Base-by-base conservation (phyloP, 805 yeast genomes). In the Ogataea zsoltii region DNA sequence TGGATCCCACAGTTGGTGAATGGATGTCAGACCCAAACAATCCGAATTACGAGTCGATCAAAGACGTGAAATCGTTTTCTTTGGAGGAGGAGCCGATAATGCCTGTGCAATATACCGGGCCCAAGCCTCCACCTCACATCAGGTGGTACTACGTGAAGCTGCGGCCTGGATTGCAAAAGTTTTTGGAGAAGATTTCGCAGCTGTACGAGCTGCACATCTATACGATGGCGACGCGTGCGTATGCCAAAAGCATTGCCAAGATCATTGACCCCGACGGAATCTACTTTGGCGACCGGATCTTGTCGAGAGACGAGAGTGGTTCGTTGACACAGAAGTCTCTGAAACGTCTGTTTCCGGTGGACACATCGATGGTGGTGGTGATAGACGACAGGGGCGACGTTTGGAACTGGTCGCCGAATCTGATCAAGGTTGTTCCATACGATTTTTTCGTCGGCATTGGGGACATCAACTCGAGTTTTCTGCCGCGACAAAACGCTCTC, bases 381-480 rank as follows among this genome's bases (percentile, higher is more conserved):
- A 94, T 94, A 48, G 99, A 94, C 65, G 99, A 94, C 65, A 78
- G 99, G 62, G 99, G 97, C 2, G 99, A 94, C 65, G 99, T 94
- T 16, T 94, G 99, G 99, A 88, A 87, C 60, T 94, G 99, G 99
- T 87, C 89, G 54, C 82, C 85, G 11, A 91, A 94, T 61, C 70
- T 94, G 56, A 81, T 94, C 47, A 88, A 92, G 66, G 98, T 92
- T 4, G 85, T 90, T 2, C 99, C 99, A 0, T 94, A 89, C 63
- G 96, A 88, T 62, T 94, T 94, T 58, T 94, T 94, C 58, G 96
- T 91, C 30, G 98, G 98, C 10, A 89, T 92, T 45, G 99, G 99
- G 23, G 99, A 94, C 69, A 94, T 94, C 60, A 94, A 94, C 60
- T 88, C 96, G 16, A 84, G 89, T 54, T 90, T 90, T 60, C 69